Percentiles rank a stretch among this genome's conserved stretches.
phyloP scores from a whole-genome alignment of 192 early-diverging fungal genomes.

The Backusella liffmaniae region DNA sequence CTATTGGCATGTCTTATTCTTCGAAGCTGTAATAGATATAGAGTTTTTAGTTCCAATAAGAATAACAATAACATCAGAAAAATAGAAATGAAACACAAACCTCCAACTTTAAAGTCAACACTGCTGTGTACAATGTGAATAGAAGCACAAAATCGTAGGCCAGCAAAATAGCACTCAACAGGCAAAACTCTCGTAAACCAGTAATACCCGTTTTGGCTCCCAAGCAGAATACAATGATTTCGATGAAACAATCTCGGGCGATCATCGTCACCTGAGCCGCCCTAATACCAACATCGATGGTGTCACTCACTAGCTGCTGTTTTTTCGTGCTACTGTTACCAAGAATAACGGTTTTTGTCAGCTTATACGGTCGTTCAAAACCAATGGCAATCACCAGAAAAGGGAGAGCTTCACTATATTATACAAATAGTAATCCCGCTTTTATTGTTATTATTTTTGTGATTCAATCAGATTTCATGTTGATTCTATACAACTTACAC shows the following conservation, averaged over 20 bases:
- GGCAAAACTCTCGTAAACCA: constrained; percentile 79
- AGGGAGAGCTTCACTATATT: constrained; percentile 77
- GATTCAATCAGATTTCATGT: background rate
- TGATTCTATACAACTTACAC: constrained; percentile 19
- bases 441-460: constrained; percentile 1
- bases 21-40: background rate
- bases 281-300: constrained; percentile 65
- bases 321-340: constrained; percentile 45
- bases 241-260: constrained; percentile 76
- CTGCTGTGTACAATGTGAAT: constrained; percentile 83
- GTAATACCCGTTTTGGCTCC: constrained; percentile 76
- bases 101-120: constrained; percentile 90
- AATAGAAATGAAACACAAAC: constrained; percentile 29
- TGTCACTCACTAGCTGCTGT: constrained; percentile 49
- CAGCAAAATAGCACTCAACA: constrained; percentile 75
- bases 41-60: too few relatives aligned
- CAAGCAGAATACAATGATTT: constrained; percentile 75
- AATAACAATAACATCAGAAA: constrained; percentile 8
- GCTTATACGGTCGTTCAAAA: constrained; percentile 80
- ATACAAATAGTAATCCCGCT: background rate
- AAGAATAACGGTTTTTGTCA: constrained; percentile 70
- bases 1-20: background rate
- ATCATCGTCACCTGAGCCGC: constrained; percentile 58
- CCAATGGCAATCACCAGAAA: constrained; percentile 90
- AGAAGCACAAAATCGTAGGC: constrained; percentile 78